phyloP scores from a whole-genome alignment of 805 yeast species.

The Yamadazyma endophytica region DNA sequence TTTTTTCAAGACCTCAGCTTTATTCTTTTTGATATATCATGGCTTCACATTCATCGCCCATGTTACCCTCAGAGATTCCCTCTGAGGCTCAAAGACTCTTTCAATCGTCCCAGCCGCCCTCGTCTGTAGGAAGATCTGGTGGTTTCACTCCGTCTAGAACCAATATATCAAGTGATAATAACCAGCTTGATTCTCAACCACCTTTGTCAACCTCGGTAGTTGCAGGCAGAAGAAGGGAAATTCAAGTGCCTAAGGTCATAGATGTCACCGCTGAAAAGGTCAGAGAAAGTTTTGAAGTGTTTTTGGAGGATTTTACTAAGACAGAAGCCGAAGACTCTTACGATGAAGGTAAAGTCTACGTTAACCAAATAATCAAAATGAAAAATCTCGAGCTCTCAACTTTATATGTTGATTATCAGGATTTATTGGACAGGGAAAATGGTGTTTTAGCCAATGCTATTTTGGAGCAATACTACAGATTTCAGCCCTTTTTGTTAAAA shows the following conservation, averaged over 20 bases:
- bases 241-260: constrained; percentile 76
- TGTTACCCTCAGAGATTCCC: constrained; percentile 21
- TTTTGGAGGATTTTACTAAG: constrained; percentile 60
- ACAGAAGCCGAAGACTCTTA: constrained; percentile 19
- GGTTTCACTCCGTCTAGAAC: constrained; percentile 29
- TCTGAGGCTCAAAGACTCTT: constrained; percentile 41
- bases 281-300: constrained; percentile 82
- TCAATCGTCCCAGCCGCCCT: constrained; percentile 39
- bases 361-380: constrained; percentile 81
- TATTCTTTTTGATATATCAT: too few relatives aligned
- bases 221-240: constrained; percentile 50
- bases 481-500: constrained; percentile 74
- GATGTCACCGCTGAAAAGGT: constrained; percentile 95
- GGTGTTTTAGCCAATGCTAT: constrained; percentile 89
- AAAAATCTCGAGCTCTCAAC: constrained; percentile 70
- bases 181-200: constrained; percentile 5
- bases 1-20: neutral
- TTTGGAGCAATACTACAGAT: constrained; percentile 87
- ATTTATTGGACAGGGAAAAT: constrained; percentile 68
- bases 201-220: constrained; percentile 14
- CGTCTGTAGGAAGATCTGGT: constrained; percentile 34
- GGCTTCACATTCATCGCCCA: constrained; percentile 44
- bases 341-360: constrained; percentile 53
- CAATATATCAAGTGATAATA: constrained; percentile 24
- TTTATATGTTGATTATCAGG: constrained; percentile 80